These are phyloP conservation scores for Exidia glandulosa DNA, from an alignment of 768 basidiomycete genomes.

Conservation along the genomic window DNA sequence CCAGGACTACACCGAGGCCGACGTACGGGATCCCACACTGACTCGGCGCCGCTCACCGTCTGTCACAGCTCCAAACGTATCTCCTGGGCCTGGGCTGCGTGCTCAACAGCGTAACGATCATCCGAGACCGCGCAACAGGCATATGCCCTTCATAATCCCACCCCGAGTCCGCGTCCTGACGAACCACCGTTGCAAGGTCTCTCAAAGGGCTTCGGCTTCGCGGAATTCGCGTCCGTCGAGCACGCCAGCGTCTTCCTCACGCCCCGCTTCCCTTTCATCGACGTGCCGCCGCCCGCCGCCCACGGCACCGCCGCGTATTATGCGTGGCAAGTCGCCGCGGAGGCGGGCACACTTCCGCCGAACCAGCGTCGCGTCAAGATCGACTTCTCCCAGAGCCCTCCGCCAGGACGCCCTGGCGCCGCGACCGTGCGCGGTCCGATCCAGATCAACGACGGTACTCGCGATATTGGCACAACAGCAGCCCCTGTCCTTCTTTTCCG, in stretches of 20 bases:
- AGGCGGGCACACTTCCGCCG: constrained; percentile 49
- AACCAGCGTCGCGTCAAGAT: constrained; percentile 87
- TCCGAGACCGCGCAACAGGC: constrained; percentile 94
- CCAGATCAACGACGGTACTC: constrained; percentile 84
- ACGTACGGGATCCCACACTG: constrained; percentile 40
- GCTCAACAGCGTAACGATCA: constrained; percentile 85
- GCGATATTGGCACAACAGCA: constrained; percentile 86
- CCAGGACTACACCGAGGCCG: constrained; percentile 83
- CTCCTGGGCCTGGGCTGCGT: constrained; percentile 60
- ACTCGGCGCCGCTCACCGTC: constrained; percentile 13
- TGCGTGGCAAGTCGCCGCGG: constrained; percentile 63
- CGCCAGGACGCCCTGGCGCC: constrained; percentile 39
- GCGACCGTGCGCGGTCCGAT: constrained; percentile 19
- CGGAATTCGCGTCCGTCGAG: constrained; percentile 77
- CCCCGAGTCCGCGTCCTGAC: constrained; percentile 60
- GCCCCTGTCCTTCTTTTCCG: constrained; percentile 79
- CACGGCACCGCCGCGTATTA: constrained; percentile 71
- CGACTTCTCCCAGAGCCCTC: constrained; percentile 84
- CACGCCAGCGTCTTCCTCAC: constrained; percentile 88
- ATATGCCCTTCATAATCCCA: constrained; percentile 73
- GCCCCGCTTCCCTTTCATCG: constrained; percentile 80
- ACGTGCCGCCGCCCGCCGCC: constrained; percentile 84
- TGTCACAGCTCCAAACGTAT: constrained; percentile 61
- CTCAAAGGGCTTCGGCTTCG: constrained; percentile 96
- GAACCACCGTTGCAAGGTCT: constrained; percentile 62